Conservation (phyloP, 768 basidiomycete species). For the Russula sp. region DNA sequence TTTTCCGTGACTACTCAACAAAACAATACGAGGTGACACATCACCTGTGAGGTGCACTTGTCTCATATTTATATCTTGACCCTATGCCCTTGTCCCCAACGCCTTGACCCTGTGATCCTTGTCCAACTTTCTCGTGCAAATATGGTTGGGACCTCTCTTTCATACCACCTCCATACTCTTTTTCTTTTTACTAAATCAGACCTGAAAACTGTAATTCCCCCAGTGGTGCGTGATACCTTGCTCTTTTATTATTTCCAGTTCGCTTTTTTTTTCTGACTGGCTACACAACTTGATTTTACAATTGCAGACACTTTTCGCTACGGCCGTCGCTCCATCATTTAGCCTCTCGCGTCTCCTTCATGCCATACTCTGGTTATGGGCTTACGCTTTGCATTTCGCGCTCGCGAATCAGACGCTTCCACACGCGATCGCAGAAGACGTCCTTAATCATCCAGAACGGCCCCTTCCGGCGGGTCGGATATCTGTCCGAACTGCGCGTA, state of each 20-base stretch:
- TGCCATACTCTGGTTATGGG: conserved; percentile 28
- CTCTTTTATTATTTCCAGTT: neutral
- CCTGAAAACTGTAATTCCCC: conserved; percentile 23
- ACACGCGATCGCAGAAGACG: conserved; percentile 24
- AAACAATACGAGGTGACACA: no score
- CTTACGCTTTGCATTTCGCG: conserved; percentile 27
- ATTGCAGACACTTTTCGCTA: conserved; percentile 16
- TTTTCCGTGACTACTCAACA: no score
- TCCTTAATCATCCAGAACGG: conserved; percentile 28
- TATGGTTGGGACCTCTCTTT: neutral
- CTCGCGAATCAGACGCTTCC: conserved; percentile 28
- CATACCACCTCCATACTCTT: conserved; percentile 16
- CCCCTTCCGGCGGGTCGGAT: conserved; percentile 30
- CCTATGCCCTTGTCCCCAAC: no score
- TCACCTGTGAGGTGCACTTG: no score
- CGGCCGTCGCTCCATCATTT: conserved; percentile 13
- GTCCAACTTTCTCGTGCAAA: neutral
- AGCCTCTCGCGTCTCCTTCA: conserved; percentile 9
- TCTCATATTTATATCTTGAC: no score
- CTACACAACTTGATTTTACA: neutral
- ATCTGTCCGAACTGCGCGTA: conserved; percentile 18
- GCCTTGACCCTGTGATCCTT: neutral
- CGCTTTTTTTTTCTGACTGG: neutral
- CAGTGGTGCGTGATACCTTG: conserved; percentile 18
- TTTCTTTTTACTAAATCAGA: conserved; percentile 27